Evolutionary conservation across 371 early-diverging fungal genomes (phyloP).

Genomic region (Saksenaea vasiformis): DNA sequence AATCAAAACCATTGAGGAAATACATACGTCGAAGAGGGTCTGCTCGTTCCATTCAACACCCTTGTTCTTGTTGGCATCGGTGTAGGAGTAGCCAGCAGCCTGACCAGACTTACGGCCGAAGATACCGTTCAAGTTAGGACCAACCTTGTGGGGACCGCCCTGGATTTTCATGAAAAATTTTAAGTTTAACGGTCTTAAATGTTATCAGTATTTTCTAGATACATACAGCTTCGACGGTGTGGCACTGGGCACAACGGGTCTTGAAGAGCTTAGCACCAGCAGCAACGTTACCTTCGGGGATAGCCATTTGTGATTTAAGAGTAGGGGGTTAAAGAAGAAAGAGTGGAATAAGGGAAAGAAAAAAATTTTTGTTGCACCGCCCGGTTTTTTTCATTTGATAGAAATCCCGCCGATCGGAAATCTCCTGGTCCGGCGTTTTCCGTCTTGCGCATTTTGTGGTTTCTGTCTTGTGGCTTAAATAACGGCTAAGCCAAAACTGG

Average conservation of each 20-base stretch:
- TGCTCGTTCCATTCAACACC: constrained; percentile 88
- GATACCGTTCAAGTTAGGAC: constrained; percentile 95
- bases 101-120: constrained; percentile 90
- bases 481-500: no score
- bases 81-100: constrained; percentile 90
- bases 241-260: constrained; percentile 98
- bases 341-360: constrained; percentile 20
- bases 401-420: constrained; percentile 5
- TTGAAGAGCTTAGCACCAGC: constrained; percentile 98
- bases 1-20: not conserved
- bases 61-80: constrained; percentile 91
- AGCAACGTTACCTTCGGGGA: constrained; percentile 48
- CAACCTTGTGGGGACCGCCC: constrained; percentile 92
- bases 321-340: constrained; percentile 24
- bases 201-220: not conserved
- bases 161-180: constrained; percentile 15
- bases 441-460: not conserved
- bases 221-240: constrained; percentile 88
- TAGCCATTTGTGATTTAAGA: constrained; percentile 22
- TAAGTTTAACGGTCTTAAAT: not conserved
- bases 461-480: not conserved
- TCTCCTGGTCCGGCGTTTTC: not conserved
- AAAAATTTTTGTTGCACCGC: constrained; percentile 9
- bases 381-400: not conserved
- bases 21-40: constrained; percentile 68